These are phyloP conservation scores for Fusarium redolens DNA, from an alignment of 2,329 filamentous ascomycete genomes.

Conservation along the genomic window DNA sequence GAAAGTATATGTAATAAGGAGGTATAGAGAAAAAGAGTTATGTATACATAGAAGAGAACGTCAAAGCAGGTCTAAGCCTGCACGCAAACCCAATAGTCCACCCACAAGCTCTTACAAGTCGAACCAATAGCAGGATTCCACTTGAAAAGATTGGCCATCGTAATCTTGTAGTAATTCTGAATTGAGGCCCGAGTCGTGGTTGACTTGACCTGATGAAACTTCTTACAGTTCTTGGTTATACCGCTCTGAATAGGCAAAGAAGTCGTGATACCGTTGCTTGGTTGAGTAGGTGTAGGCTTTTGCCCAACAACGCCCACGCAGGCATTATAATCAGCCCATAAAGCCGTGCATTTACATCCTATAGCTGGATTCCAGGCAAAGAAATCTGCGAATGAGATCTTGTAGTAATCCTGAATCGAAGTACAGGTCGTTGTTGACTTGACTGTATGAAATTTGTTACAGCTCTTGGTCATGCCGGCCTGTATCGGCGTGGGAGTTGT, in stretches of 20 bases:
- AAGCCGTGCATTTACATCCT: not conserved
- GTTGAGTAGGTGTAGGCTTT: not conserved
- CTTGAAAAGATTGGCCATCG: not conserved
- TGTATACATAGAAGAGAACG: fast-evolving
- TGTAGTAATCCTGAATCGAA: slow-evolving; percentile 1
- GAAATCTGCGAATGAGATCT: not conserved
- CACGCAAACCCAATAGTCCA: not conserved
- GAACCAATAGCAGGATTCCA: slow-evolving; percentile 17
- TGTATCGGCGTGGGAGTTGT: too few relatives aligned
- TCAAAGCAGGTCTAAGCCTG: not conserved
- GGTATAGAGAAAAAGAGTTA: fast-evolving
- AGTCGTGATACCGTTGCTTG: not conserved
- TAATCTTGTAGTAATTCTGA: slow-evolving; percentile 11
- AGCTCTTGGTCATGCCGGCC: too few relatives aligned
- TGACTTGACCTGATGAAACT: not conserved
- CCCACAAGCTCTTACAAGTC: not conserved
- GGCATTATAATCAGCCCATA: not conserved
- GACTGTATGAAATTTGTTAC: not conserved
- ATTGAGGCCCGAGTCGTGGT: not conserved
- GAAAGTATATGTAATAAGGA: not conserved
- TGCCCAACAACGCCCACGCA: not conserved
- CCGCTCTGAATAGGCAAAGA: not conserved
- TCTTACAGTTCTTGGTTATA: not conserved
- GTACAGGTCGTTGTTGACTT: not conserved
- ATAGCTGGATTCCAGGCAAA: slow-evolving; percentile 16